A percentile compares a stretch with the other conserved stretches of the same genome.
Conservation (phyloP, 768 basidiomycete species). For the Pholiota molesta region DNA sequence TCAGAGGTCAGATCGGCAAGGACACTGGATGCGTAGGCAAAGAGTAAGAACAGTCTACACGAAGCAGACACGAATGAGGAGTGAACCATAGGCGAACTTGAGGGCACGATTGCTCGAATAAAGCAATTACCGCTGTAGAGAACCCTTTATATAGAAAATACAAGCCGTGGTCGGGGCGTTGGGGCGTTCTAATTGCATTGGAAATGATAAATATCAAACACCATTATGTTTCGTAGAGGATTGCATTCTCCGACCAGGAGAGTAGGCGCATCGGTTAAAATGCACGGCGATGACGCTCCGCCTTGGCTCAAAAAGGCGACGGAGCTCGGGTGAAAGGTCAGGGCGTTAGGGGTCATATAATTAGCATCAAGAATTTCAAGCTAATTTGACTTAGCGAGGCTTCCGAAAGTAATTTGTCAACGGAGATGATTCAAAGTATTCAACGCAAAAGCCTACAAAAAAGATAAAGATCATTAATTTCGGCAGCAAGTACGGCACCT, state of each 20-base stretch:
- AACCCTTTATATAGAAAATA: not conserved
- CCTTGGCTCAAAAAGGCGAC: not conserved
- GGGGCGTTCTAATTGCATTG: not conserved
- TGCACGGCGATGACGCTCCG: not conserved
- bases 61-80: not conserved
- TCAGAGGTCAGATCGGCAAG: slow-evolving; percentile 23
- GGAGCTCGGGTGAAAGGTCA: not conserved
- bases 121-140: no score
- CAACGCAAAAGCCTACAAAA: not conserved
- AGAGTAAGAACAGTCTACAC: not conserved
- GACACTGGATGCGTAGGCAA: slow-evolving; percentile 10
- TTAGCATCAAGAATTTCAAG: no score
- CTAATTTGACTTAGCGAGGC: no score
- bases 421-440: not conserved
- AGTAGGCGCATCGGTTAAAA: not conserved
- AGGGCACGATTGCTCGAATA: not conserved
- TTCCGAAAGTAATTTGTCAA: not conserved
- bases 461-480: not conserved
- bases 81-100: not conserved
- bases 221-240: not conserved
- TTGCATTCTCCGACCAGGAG: not conserved
- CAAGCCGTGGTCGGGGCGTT: not conserved
- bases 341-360: no score
- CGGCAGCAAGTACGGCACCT: not conserved
- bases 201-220: not conserved